Evolutionary conservation across 2,329 filamentous ascomycete genomes (phyloP), one percentile per base, ranked within the genome.

Genomic region (Paecilomyces niveus): DNA sequence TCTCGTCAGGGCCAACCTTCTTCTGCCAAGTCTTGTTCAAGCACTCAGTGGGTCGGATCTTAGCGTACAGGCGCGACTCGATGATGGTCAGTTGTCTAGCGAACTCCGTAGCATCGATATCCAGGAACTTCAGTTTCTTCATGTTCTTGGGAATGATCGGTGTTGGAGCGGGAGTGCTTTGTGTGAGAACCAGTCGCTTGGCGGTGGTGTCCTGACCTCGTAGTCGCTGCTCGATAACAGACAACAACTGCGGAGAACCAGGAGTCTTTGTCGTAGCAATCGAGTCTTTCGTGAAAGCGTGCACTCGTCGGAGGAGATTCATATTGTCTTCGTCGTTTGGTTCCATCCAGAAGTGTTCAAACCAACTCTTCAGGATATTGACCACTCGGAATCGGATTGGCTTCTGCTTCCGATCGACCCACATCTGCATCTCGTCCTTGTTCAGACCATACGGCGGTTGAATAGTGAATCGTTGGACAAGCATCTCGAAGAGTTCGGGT

Each of bases 11-110:
- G 8, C 79, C 83, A 59, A 95, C 81, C 79, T 97, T 97, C 83
- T 95, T 97, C 76, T 96, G 92, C 94, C 94, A 99, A 4, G 92
- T 97, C 81, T 99, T 99, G 77, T 96, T 97, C 61, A 99, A 79
- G 72, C 93, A 97, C 74, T 99, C 94, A 0, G 91, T 94, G 0
- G 93, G 89, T 74, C 93, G 93, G 74, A 99, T 96, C 78, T 96
- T 97, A 66, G 89, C 90, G 69, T 97, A 99, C 0, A 97, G 82
- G 61, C 89, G 89, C 2, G 92, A 96, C 74, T 99, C 94, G 63
- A 97, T 96, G 64, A 99, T 94, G 0, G 94, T 99, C 62, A 99
- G 82, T 74, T 99, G 94, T 54, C 94, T 87, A n/a, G 94, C 94
- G 74, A 99, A 97, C 71, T 99, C 94, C 0, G 89, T 90, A 0